Evolutionary conservation across 306 rosid genomes (phyloP).

Genomic region (Sicyos edulis): DNA sequence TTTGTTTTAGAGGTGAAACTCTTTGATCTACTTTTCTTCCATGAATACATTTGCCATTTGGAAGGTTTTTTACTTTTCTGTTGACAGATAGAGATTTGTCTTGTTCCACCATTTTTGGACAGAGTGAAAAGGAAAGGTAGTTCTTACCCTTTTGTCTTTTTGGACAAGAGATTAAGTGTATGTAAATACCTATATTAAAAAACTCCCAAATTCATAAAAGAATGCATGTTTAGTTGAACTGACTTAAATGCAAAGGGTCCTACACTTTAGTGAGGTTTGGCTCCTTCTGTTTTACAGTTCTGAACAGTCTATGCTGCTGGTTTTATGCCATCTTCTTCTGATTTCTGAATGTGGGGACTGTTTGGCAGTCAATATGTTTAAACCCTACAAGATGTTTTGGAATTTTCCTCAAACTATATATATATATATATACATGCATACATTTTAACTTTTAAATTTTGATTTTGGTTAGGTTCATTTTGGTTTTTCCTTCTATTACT

Average conservation of each 20-base stretch:
- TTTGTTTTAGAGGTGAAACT: neutral
- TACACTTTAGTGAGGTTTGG: neutral
- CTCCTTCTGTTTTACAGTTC: neutral
- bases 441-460: no score
- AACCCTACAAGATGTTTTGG: neutral
- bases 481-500: no score
- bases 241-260: constrained; percentile 7
- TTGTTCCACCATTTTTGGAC: constrained; percentile 16
- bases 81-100: neutral
- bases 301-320: neutral
- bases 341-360: neutral
- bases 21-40: neutral
- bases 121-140: neutral
- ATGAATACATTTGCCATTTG: constrained; percentile 11
- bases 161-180: no score
- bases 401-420: no score
- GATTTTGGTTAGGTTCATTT: no score
- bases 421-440: no score
- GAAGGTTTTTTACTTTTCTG: neutral
- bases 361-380: neutral
- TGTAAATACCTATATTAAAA: no score
- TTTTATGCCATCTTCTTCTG: neutral
- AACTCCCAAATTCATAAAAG: neutral
- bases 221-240: constrained; percentile 6
- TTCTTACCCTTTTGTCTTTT: neutral